Evolutionary conservation across 2,329 filamentous ascomycete genomes (phyloP).

Genomic region (Dryadomyces quercivorus): DNA sequence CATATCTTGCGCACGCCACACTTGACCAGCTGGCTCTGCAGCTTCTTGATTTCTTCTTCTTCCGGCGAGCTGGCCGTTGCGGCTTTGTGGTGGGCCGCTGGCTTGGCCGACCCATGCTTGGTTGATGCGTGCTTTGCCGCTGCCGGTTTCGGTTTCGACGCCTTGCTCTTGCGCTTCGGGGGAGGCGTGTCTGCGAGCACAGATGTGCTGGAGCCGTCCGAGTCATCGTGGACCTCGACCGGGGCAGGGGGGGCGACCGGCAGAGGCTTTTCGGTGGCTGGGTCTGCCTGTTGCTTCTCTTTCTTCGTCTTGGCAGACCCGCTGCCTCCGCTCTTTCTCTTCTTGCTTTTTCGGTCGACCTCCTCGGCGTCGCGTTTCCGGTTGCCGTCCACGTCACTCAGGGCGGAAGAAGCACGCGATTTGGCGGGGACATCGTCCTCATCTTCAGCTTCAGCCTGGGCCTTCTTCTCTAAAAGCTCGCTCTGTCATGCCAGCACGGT

Average conservation of each 20-base stretch:
- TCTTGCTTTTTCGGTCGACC: slow-evolving; percentile 1
- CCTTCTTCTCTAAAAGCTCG: slow-evolving; percentile 7
- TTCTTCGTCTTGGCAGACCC: neutral
- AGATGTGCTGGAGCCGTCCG: slow-evolving; percentile 55
- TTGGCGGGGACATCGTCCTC: neutral
- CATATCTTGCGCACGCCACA: slow-evolving; percentile 91
- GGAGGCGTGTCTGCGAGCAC: slow-evolving; percentile 60
- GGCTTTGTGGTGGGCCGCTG: slow-evolving; percentile 17
- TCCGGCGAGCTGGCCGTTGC: slow-evolving; percentile 38
- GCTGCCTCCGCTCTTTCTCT: neutral
- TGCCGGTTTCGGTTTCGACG: slow-evolving; percentile 29
- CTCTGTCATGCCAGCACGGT: neutral
- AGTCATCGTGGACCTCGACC: slow-evolving; percentile 4
- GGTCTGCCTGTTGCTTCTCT: neutral
- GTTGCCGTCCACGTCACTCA: neutral
- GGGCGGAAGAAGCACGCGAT: neutral
- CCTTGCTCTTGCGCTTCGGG: slow-evolving; percentile 11
- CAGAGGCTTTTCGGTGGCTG: slow-evolving; percentile 5
- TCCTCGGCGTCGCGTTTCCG: neutral
- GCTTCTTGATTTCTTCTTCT: slow-evolving; percentile 71
- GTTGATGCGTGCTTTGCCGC: slow-evolving; percentile 10
- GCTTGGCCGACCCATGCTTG: neutral
- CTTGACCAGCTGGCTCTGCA: slow-evolving; percentile 78
- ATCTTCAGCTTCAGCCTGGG: slow-evolving; percentile 3
- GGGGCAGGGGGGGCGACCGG: neutral